phyloP scores from a whole-genome alignment of 257 asterid genomes.

The Gentiana dahurica region DNA sequence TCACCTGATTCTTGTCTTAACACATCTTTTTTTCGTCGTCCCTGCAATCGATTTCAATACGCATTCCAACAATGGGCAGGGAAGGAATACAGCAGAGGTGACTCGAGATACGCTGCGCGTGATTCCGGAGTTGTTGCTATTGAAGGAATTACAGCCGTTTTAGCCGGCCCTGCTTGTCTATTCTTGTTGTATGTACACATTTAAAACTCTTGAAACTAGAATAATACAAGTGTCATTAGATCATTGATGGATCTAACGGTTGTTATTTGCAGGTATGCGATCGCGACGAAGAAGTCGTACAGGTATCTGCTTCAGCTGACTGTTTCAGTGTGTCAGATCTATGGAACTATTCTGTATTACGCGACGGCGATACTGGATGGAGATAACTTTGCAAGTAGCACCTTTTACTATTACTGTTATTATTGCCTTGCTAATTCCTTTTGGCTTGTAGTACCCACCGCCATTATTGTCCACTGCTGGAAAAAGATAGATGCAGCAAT shows the following conservation, averaged over 20 bases:
- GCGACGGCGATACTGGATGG: conserved; percentile 69
- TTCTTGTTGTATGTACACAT: conserved; percentile 51
- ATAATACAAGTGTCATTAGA: no score
- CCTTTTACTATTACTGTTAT: conserved; percentile 49
- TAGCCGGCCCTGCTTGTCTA: conserved; percentile 83
- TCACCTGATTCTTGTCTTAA: neutral
- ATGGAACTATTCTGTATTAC: conserved; percentile 64
- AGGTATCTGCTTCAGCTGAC: conserved; percentile 64
- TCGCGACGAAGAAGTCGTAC: conserved; percentile 62
- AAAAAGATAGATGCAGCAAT: conserved; percentile 65
- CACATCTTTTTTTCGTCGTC: neutral
- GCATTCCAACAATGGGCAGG: conserved; percentile 32
- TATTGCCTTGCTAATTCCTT: conserved; percentile 56
- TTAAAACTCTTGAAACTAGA: neutral
- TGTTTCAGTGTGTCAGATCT: conserved; percentile 80
- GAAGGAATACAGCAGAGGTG: conserved; percentile 98
- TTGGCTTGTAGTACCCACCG: conserved; percentile 73
- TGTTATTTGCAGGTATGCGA: conserved; percentile 56
- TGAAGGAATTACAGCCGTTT: conserved; percentile 70
- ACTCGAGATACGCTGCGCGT: conserved; percentile 77
- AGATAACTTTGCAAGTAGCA: conserved; percentile 57
- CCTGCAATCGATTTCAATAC: conserved; percentile 1
- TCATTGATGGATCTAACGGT: neutral
- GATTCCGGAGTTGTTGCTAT: conserved; percentile 63
- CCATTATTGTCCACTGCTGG: conserved; percentile 59